Percentiles rank a stretch among this genome's conserved stretches.
These are phyloP conservation scores for Eucalyptus albens DNA, from an alignment of 345 rosid species.

Conservation along the genomic window DNA sequence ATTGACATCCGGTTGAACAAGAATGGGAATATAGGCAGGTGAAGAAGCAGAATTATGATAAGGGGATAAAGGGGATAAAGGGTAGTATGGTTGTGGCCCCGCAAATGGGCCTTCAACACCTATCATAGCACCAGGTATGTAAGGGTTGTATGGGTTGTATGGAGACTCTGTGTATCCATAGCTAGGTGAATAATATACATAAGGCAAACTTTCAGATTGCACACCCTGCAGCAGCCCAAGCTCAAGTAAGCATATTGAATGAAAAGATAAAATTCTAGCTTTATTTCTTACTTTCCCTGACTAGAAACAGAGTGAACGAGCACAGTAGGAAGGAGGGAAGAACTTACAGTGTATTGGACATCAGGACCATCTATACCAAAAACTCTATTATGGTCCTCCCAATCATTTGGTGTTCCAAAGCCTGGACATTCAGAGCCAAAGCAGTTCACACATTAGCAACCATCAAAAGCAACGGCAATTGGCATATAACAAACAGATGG, in stretches of 20 bases:
- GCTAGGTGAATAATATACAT: conserved; percentile 69
- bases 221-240: conserved; percentile 46
- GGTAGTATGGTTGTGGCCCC: conserved; percentile 59
- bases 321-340: neutral
- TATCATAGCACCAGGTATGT: conserved; percentile 72
- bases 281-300: neutral
- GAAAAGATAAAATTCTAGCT: neutral
- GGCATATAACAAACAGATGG: neutral
- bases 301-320: neutral
- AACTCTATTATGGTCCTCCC: conserved; percentile 84
- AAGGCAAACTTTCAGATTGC: conserved; percentile 73
- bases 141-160: conserved; percentile 87
- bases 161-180: conserved; percentile 83
- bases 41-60: conserved; percentile 51
- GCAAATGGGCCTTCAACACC: conserved; percentile 51
- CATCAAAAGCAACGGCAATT: neutral
- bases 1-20: conserved; percentile 39
- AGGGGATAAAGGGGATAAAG: conserved; percentile 45
- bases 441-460: neutral
- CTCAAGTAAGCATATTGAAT: neutral
- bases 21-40: conserved; percentile 44
- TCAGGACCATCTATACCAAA: conserved; percentile 82
- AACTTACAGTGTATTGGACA: conserved; percentile 50
- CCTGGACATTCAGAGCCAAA: conserved; percentile 24
- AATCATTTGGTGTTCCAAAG: conserved; percentile 77